phyloP scores from a whole-genome alignment of 352 stramenopile genomes.

The Plasmopara halstedii region DNA sequence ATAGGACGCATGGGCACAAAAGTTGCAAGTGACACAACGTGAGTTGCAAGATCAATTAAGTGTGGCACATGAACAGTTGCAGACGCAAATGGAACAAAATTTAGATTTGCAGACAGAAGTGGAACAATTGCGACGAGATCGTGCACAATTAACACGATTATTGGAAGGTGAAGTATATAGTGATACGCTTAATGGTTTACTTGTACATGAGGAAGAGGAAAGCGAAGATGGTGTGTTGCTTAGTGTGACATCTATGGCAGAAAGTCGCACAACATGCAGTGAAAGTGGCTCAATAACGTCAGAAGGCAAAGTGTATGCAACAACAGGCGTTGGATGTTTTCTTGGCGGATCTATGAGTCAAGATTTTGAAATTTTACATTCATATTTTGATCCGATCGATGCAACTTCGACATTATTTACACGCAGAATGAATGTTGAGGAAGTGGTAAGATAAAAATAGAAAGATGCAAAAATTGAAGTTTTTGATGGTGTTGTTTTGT shows the following conservation, averaged over 20 bases:
- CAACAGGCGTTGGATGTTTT: constrained; percentile 31
- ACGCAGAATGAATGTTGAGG: constrained; percentile 18
- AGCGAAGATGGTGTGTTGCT: constrained; percentile 70
- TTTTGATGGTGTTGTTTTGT: too few species aligned
- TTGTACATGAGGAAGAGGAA: constrained; percentile 71
- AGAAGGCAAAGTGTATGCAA: constrained; percentile 22
- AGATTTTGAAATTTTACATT: constrained; percentile 69
- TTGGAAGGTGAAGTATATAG: constrained; percentile 75
- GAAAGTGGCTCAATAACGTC: too few species aligned
- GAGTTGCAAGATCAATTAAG: constrained; percentile 65
- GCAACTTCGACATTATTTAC: constrained; percentile 3
- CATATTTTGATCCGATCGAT: constrained; percentile 57
- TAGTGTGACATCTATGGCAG: constrained; percentile 46
- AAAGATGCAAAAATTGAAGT: too few species aligned
- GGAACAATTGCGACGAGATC: constrained; percentile 58
- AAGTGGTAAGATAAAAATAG: constrained; percentile 18
- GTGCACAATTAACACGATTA: constrained; percentile 38
- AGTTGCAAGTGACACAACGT: constrained; percentile 71
- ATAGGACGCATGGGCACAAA: constrained; percentile 78
- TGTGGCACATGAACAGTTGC: constrained; percentile 54
- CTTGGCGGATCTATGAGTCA: constrained; percentile 52
- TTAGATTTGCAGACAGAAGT: constrained; percentile 62
- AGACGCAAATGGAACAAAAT: constrained; percentile 67
- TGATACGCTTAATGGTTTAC: constrained; percentile 44
- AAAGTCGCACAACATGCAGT: constrained; percentile 6